A percentile compares a stretch with the other conserved stretches of the same genome.
Conservation (phyloP, 2,329 filamentous ascomycete species). For the Penicillium sp. region DNA sequence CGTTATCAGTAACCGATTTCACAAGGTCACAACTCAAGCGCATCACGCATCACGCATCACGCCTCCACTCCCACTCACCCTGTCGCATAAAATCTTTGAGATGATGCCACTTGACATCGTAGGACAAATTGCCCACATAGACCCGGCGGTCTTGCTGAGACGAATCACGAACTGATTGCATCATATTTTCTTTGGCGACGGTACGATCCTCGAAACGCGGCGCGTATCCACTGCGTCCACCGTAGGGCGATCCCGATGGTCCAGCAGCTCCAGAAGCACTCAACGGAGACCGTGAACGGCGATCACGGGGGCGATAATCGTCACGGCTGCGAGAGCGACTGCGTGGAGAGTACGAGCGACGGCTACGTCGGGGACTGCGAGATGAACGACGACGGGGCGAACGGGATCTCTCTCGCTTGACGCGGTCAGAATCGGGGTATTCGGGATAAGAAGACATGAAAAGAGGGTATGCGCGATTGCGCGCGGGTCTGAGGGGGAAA, state of each 20-base stretch:
- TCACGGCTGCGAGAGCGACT: constrained; percentile 76
- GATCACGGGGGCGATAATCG: constrained; percentile 71
- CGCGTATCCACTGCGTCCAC: constrained; percentile 61
- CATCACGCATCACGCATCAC: too few species aligned
- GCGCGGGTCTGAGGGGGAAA: not conserved
- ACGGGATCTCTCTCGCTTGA: constrained; percentile 74
- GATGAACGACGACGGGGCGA: constrained; percentile 65
- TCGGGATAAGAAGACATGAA: constrained; percentile 22
- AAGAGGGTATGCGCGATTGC: not conserved
- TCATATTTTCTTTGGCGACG: constrained; percentile 88
- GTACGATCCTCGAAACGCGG: constrained; percentile 81
- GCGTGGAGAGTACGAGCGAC: constrained; percentile 75
- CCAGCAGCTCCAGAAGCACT: constrained; percentile 69
- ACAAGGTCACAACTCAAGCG: too few species aligned
- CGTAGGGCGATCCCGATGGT: constrained; percentile 60
- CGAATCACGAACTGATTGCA: constrained; percentile 87
- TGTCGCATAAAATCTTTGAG: constrained; percentile 99
- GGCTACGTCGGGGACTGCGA: constrained; percentile 73
- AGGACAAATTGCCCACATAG: constrained; percentile 98
- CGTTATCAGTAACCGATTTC: constrained; percentile 7
- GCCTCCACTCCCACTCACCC: constrained; percentile 60
- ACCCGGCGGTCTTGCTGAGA: constrained; percentile 98
- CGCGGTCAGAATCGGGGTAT: constrained; percentile 35
- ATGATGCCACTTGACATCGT: constrained; percentile 99
- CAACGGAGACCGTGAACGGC: constrained; percentile 85